Conservation (phyloP, 208 protist genomes). For the Leishmania major region DNA sequence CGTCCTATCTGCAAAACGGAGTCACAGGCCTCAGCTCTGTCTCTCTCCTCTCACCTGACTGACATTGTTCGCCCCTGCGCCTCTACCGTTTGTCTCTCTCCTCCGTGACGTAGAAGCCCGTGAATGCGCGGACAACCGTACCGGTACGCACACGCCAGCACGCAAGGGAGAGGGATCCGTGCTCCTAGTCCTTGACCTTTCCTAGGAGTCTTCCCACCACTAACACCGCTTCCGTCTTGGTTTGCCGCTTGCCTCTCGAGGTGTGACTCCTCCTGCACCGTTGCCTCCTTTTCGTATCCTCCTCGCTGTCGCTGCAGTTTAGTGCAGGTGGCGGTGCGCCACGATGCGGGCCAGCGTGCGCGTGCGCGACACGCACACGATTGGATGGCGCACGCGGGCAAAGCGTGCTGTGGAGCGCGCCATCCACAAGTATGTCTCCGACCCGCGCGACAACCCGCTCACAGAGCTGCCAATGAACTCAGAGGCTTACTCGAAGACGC, state of each 20-base stretch:
- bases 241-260: neutral
- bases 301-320: neutral
- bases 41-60: neutral
- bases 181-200: neutral
- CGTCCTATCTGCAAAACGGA: neutral
- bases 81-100: neutral
- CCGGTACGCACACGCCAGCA: neutral
- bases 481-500: conserved; percentile 66
- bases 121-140: neutral
- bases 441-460: conserved; percentile 81
- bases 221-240: neutral
- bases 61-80: neutral
- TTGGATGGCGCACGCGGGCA: conserved; percentile 59
- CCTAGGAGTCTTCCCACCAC: neutral
- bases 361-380: conserved; percentile 17
- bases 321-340: neutral
- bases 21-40: neutral
- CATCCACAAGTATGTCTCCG: conserved; percentile 76
- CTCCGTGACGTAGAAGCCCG: neutral
- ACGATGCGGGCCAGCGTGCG: conserved; percentile 13
- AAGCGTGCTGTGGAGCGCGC: conserved; percentile 60
- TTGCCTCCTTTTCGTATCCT: neutral
- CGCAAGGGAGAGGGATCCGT: neutral
- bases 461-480: conserved; percentile 76
- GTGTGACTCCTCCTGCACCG: neutral